Base-by-base conservation (phyloP, 352 stramenopile genomes). In the Elongisporangium senticosum region DNA sequence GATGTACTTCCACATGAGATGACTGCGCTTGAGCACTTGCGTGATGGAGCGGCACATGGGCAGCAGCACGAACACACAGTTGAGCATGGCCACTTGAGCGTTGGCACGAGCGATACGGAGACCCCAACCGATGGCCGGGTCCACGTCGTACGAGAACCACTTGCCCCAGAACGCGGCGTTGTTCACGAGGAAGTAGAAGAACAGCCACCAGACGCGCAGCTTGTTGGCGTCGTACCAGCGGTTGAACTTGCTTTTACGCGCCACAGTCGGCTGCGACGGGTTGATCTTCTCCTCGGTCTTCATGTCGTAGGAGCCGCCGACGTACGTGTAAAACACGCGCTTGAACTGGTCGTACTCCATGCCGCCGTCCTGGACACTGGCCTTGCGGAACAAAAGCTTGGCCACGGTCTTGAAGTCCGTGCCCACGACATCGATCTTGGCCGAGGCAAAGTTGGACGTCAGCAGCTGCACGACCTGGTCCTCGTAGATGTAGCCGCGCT, bases 41-140 rank as follows among this genome's bases (percentile, higher is more conserved):
- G 78, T 81, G 59, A 94, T 88, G 1, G 75, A 88, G 58, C 82
- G 84, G 23, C 79, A 89, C 79, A 94, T 92, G 20, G 84, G 80
- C 14, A 92, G 50, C 20, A 94, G 68, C 28, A 94, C 81, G 49
- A 94, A 83, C 2, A 83, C 59, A 49, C 74, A 82, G 63, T 92
- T 92, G 33, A 94, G 62, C 79, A 92, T 90, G 7, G 66, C 75
- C 11, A 94, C 72, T 58, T 94, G 84, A 4, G 84, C 83, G 59
- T 76, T 88, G 21, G 73, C 82, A 55, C 78, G 75, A 7, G 84
- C 84, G 56, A 94, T 77, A 23, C 83, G 75, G 22, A 90, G 66
- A 20, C 80, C 81, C 72, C 82, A 90, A 28, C 83, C 80, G 20
- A 93, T 78, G 2, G 81, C 84, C 7, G 84, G 82, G 50, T 93